These are phyloP conservation scores for Phascolomyces articulosus DNA, from an alignment of 371 early-diverging fungal genomes.

Conservation along the genomic window DNA sequence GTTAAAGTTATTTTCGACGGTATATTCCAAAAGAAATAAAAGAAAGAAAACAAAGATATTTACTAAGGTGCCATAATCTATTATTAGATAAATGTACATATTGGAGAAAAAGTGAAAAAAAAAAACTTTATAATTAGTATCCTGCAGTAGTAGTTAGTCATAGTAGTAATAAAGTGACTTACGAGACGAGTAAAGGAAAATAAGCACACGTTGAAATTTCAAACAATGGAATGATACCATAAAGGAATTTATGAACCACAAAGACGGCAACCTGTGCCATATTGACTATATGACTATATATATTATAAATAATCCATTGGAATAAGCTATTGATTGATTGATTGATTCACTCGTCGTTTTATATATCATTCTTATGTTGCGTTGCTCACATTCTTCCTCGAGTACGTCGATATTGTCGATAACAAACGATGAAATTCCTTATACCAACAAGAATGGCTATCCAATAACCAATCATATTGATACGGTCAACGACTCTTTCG, in stretches of 20 bases:
- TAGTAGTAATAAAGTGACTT: conserved; percentile 15
- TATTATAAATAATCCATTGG: background rate
- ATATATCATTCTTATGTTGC: background rate
- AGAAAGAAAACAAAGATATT: no score
- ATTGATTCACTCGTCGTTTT: no score
- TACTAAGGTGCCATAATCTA: conserved; percentile 43
- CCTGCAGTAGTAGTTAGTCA: no score
- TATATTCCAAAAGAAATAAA: no score
- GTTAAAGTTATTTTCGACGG: no score
- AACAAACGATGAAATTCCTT: conserved; percentile 42
- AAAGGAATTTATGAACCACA: conserved; percentile 35
- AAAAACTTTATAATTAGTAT: background rate
- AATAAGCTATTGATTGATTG: no score
- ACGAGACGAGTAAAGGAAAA: conserved; percentile 51
- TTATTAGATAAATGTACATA: no score
- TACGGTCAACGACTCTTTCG: conserved; percentile 41
- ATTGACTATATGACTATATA: conserved; percentile 47
- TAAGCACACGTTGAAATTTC: conserved; percentile 45
- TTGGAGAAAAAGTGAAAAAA: no score
- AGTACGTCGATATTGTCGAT: conserved; percentile 43
- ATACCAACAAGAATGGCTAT: conserved; percentile 37
- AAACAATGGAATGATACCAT: conserved; percentile 47
- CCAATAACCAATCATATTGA: conserved; percentile 51
- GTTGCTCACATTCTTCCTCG: conserved; percentile 46
- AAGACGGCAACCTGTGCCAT: conserved; percentile 40